phyloP scores from a whole-genome alignment of 2,329 filamentous ascomycete genomes.

The Nemania sp. region DNA sequence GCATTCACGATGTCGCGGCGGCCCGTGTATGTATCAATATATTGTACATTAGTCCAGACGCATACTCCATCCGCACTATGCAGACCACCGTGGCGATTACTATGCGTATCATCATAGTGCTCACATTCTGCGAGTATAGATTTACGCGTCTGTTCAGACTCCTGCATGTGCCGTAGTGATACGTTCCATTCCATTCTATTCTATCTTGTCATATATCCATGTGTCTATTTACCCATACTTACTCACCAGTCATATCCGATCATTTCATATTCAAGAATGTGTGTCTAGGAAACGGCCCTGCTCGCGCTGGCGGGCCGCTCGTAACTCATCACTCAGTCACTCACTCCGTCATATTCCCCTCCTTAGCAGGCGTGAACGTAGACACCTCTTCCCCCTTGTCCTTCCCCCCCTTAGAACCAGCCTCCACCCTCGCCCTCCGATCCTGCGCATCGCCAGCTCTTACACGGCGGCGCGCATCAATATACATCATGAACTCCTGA shows the following conservation, averaged over 20 bases:
- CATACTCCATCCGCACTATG: neutral
- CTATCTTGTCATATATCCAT: neutral
- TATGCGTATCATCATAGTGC: no score
- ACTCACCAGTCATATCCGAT: no score
- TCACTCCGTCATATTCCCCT: conserved; percentile 11
- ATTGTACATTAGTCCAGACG: neutral
- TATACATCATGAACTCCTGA: conserved; percentile 49
- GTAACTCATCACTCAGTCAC: neutral
- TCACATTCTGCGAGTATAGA: no score
- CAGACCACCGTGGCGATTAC: no score
- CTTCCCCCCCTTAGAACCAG: neutral
- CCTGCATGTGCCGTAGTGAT: neutral
- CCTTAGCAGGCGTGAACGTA: no score
- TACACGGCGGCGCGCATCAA: conserved; percentile 48
- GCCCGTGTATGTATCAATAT: conserved; percentile 6
- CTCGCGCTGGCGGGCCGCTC: no score
- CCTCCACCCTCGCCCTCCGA: conserved; percentile 7
- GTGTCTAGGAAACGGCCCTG: no score
- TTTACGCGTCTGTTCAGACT: no score
- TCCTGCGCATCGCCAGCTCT: conserved; percentile 39
- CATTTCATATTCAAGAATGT: no score
- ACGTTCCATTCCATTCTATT: neutral
- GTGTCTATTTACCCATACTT: no score
- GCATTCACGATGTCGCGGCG: neutral
- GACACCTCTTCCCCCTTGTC: no score